phyloP scores from a whole-genome alignment of 139 green algal genomes.

The Chlorella sp. region DNA sequence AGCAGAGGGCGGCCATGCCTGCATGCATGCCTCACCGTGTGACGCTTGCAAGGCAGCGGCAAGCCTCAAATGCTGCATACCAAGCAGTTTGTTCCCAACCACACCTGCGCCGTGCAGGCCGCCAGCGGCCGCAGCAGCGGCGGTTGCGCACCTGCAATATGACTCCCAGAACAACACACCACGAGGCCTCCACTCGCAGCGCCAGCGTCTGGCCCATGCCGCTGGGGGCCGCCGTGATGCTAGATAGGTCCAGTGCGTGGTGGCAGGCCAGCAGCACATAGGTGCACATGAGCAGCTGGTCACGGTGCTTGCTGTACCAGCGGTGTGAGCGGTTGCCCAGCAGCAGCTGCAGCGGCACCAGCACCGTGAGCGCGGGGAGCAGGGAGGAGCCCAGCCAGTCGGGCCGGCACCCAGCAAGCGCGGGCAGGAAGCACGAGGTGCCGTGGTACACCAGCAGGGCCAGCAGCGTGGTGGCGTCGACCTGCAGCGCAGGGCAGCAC shows the following conservation, averaged over 20 bases:
- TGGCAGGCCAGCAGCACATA: conserved; percentile 29
- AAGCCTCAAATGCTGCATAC: too few relatives aligned
- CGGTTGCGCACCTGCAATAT: conserved; percentile 29
- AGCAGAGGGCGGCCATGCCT: too few relatives aligned
- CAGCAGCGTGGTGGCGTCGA: conserved; percentile 7
- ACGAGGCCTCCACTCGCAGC: not conserved
- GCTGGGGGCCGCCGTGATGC: not conserved
- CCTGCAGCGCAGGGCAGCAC: not conserved
- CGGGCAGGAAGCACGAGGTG: conserved; percentile 4
- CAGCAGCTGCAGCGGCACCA: conserved; percentile 10
- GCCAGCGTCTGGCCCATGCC: conserved; percentile 8
- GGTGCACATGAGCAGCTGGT: conserved; percentile 22
- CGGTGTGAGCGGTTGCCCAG: not conserved
- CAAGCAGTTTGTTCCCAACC: too few relatives aligned
- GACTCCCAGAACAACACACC: not conserved
- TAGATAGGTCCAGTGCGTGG: conserved; percentile 14
- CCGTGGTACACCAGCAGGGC: conserved; percentile 22
- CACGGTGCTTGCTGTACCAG: conserved; percentile 27
- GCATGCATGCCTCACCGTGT: too few relatives aligned
- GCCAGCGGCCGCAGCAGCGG: not conserved
- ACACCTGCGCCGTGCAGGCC: too few relatives aligned
- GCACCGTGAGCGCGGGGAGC: conserved; percentile 12
- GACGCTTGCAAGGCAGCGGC: too few relatives aligned
- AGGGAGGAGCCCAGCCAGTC: not conserved
- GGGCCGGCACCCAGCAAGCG: not conserved